phyloP scores from a whole-genome alignment of 1,284 basidiomycete genomes.

The Cryptococcus maquisensis region DNA sequence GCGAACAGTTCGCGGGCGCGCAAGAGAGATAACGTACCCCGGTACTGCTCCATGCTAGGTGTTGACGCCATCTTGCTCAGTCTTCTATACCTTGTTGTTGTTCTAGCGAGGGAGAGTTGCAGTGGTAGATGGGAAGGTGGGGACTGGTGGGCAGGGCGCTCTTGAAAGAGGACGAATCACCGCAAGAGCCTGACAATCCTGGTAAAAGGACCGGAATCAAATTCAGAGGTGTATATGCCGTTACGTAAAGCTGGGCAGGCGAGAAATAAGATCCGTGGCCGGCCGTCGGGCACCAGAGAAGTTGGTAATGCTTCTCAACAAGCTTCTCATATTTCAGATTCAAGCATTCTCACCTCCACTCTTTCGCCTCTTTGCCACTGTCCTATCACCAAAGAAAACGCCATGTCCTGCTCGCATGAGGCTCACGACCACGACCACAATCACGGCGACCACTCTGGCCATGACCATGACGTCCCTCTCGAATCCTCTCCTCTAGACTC shows the following conservation, averaged over 20 bases:
- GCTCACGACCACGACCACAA: conserved; percentile 1
- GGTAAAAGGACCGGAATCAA: conserved; percentile 3
- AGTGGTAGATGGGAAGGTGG: not conserved
- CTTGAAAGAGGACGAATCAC: conserved; percentile 3
- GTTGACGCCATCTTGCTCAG: conserved; percentile 18
- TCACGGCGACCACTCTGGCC: conserved; percentile 23
- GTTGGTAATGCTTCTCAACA: not conserved
- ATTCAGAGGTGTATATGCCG: not conserved
- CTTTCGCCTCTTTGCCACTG: not conserved
- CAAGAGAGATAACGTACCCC: conserved; percentile 20
- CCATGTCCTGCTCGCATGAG: conserved; percentile 1
- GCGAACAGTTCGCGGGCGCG: not conserved
- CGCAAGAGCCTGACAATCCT: conserved; percentile 8
- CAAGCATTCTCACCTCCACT: not conserved
- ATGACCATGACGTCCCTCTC: conserved; percentile 45
- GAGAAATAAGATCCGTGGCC: too few species aligned
- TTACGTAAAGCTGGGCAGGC: too few species aligned
- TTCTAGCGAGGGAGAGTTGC: not conserved
- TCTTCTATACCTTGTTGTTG: not conserved
- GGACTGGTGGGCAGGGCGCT: not conserved
- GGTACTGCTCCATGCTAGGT: conserved; percentile 38
- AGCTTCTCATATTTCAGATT: not conserved
- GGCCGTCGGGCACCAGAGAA: too few species aligned
- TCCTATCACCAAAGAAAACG: not conserved
- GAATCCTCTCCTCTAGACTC: conserved; percentile 40